Evolutionary conservation across 2,329 filamentous ascomycete genomes (phyloP), one percentile per base, ranked within the genome.

Genomic region (Trichoderma koningiopsis): DNA sequence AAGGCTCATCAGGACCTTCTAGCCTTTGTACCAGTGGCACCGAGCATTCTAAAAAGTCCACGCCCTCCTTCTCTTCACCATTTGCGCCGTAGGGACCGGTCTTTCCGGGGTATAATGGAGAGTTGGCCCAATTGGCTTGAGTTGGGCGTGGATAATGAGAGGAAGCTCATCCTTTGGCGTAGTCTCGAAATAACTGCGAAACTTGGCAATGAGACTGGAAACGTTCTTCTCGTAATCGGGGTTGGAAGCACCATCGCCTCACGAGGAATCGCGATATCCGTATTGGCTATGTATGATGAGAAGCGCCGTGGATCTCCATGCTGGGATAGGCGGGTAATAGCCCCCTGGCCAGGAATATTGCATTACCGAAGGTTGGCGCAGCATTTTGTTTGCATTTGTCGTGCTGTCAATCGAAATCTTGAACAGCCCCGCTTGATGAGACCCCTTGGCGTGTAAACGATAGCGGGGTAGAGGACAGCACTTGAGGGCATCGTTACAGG

Each of bases 231-330:
- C 70, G 40, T 55, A 68, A 43, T 57, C 24, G 27, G 59, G 43
- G 35, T 68, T 68, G 33, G 69, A 68, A 13, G 53, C 35, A 29
- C 63, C 53, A 11, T 49, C 52, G 13, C 66, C 55, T 59, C 69
- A 68, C 5, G 33, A 8, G n/a, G 49, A 6, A 31, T 64, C 31
- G 31, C 69, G 69, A 37, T 59, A 71, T 13, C 69, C 52, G 49
- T 72, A 62, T 60, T 74, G 31, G 66, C 71, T 43, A 55, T 74
- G 40, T 62, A 74, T 70, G 68, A 74, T 66, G 66, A 73, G 68
- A 10, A 73, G 62, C 33, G 70, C 70, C 11, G 70, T 71, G 16
- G 43, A 67, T 27, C 24, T 67, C 53, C 49, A 37, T n/a, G 40
- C 35, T 7, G 49, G 61, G 24, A 52, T 66, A 14, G 52, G 61